A percentile compares a stretch with the other conserved stretches of the same genome.
These are phyloP conservation scores for Stygiomarasmius scandens DNA, from an alignment of 1,284 basidiomycete genomes.

Conservation along the genomic window DNA sequence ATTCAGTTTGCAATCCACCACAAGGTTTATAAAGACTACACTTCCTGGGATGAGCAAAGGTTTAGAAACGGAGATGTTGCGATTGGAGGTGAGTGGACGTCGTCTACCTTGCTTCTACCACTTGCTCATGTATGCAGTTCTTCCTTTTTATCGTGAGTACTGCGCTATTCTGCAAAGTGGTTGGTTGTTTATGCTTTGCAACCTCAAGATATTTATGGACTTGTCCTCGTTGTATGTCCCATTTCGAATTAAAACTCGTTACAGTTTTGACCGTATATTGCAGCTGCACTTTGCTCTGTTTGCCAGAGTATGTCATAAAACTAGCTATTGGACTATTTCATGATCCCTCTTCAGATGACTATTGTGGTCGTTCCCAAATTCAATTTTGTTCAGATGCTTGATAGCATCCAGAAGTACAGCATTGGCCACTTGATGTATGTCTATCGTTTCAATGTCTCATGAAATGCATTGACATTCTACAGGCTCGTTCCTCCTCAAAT, in stretches of 20 bases:
- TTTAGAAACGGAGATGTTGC: slow-evolving; percentile 59
- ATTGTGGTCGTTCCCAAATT: slow-evolving; percentile 72
- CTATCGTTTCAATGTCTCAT: neutral
- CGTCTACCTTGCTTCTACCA: neutral
- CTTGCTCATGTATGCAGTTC: slow-evolving; percentile 29
- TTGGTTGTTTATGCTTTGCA: slow-evolving; percentile 5
- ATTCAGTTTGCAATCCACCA: slow-evolving; percentile 57
- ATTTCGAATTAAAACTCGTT: slow-evolving; percentile 2
- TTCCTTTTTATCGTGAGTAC: slow-evolving; percentile 24
- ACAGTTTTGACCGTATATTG: neutral
- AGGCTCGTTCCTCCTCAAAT: slow-evolving; percentile 72
- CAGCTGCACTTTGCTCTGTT: slow-evolving; percentile 58
- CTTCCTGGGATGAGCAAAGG: slow-evolving; percentile 36
- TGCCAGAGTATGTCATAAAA: slow-evolving; percentile 45
- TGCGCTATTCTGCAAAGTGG: slow-evolving; percentile 20
- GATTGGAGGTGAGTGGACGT: slow-evolving; percentile 35
- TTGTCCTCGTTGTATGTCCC: slow-evolving; percentile 52
- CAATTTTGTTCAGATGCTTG: slow-evolving; percentile 59
- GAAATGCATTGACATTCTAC: slow-evolving; percentile 7
- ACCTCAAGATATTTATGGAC: slow-evolving; percentile 63
- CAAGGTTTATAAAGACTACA: slow-evolving; percentile 40
- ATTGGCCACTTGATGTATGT: slow-evolving; percentile 65
- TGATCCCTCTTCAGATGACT: slow-evolving; percentile 42
- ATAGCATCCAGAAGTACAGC: slow-evolving; percentile 61
- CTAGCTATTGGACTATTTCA: neutral